These are phyloP conservation scores for Psidium guajava DNA, from an alignment of 345 rosid genomes.

Conservation along the genomic window DNA sequence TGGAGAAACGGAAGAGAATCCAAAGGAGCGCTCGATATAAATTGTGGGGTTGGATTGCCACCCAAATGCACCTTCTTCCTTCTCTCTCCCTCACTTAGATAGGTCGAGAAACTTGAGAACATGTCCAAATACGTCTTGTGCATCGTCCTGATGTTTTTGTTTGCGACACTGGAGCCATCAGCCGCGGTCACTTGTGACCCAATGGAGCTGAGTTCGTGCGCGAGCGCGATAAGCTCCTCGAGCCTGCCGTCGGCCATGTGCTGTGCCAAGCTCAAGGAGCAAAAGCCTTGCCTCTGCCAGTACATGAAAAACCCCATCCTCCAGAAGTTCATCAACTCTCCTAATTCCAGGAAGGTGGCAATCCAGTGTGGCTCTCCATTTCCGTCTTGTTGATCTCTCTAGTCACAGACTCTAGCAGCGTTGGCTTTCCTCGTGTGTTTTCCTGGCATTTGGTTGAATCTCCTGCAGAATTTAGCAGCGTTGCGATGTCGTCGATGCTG, in stretches of 20 bases:
- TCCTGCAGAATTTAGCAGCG: not conserved
- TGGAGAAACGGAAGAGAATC: not conserved
- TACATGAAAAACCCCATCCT: constrained; percentile 65
- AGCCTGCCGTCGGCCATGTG: constrained; percentile 45
- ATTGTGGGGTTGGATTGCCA: not conserved
- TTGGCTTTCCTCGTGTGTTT: not conserved
- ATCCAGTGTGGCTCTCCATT: constrained; percentile 62
- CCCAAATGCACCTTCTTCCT: not conserved
- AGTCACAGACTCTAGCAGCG: not conserved
- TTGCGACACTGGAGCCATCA: not conserved
- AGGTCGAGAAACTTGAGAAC: not conserved
- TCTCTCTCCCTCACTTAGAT: not conserved
- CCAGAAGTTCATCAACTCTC: constrained; percentile 52
- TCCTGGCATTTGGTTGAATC: not conserved
- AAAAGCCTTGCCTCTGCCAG: constrained; percentile 84
- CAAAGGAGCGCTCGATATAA: not conserved
- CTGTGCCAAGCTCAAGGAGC: constrained; percentile 70
- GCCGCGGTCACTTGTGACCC: constrained; percentile 60
- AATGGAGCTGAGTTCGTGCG: constrained; percentile 70
- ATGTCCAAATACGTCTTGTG: not conserved
- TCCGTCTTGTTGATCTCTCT: constrained; percentile 51
- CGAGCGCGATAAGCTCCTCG: constrained; percentile 53
- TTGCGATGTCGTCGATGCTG: not conserved
- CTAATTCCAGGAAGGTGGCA: constrained; percentile 84
- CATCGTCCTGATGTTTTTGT: not conserved